Conservation (phyloP, 2,329 filamentous ascomycete species). For the Cladorrhinum sp. region DNA sequence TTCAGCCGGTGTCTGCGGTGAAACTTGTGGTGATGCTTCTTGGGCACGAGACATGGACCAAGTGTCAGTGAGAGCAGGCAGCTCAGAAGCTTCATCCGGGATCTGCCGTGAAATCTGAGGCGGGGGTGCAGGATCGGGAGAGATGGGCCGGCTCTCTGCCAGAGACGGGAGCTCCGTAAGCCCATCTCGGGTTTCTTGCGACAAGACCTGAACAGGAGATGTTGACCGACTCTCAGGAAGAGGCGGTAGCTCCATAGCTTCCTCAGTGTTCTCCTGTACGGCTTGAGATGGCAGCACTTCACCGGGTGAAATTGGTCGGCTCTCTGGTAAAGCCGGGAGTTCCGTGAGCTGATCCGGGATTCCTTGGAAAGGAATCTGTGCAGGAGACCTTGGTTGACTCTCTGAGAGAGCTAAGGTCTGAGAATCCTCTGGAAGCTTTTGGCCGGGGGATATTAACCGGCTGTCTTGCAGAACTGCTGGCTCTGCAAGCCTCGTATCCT, state of each 20-base stretch:
- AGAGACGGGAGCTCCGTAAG: constrained; percentile 1
- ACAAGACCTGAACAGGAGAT: not conserved
- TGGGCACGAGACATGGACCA: constrained; percentile 1
- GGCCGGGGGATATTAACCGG: not conserved
- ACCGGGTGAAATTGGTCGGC: constrained; percentile 2
- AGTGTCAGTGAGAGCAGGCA: constrained; percentile 1
- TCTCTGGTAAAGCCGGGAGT: not conserved
- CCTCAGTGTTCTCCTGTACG: not conserved
- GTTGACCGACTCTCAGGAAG: not conserved
- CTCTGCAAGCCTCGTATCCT: not conserved
- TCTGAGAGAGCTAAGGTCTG: not conserved
- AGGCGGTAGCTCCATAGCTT: not conserved
- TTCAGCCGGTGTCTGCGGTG: not conserved
- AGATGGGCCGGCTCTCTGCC: not conserved
- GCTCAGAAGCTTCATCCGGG: not conserved
- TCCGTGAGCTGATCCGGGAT: not conserved
- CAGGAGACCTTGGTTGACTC: not conserved
- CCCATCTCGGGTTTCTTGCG: not conserved
- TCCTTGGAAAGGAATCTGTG: not conserved
- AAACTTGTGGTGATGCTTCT: not conserved
- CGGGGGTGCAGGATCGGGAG: not conserved
- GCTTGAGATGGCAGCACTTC: not conserved
- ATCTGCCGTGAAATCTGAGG: not conserved
- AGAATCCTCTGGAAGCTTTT: not conserved
- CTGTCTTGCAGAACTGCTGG: not conserved